These are phyloP conservation scores for Emmonsia crescens DNA, from an alignment of 2,329 filamentous ascomycete species.

Conservation along the genomic window DNA sequence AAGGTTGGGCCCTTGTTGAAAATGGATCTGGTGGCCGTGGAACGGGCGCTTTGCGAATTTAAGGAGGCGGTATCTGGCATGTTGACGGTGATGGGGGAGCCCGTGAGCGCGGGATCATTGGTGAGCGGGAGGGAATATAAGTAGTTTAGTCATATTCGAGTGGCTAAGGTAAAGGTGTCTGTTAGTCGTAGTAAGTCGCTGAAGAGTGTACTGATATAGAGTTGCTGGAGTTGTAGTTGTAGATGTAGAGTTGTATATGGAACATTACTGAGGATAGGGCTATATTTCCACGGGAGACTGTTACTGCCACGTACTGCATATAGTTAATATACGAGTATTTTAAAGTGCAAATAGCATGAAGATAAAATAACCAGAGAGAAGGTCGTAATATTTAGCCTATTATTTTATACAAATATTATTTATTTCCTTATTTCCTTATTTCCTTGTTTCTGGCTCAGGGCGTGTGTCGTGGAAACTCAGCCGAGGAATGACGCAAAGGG, in stretches of 20 bases:
- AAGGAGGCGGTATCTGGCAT: constrained; percentile 30
- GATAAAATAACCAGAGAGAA: not conserved
- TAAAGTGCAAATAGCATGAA: not conserved
- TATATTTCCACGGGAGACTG: not conserved
- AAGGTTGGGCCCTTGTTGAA: constrained; percentile 74
- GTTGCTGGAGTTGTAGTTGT: not conserved
- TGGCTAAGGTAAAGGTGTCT: not conserved
- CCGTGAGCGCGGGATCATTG: not conserved
- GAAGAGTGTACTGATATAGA: not conserved
- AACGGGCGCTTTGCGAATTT: constrained; percentile 6
- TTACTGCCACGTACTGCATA: not conserved
- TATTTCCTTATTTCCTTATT: not conserved
- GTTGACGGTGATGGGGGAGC: constrained; percentile 13
- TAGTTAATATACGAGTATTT: too few relatives aligned
- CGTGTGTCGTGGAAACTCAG: not conserved
- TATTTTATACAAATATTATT: not conserved
- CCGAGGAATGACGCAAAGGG: constrained; percentile 44
- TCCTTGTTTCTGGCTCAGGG: not conserved
- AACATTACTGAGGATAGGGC: too few relatives aligned
- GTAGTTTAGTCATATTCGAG: not conserved
- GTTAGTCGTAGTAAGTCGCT: not conserved
- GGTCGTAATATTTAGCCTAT: not conserved
- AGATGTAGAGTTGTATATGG: not conserved
- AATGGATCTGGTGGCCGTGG: constrained; percentile 42
- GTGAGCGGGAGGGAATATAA: not conserved